Evolutionary conservation across 106 monocot species (phyloP), one percentile per base, ranked within the genome.

Genomic region (Amphibolis antarctica): DNA sequence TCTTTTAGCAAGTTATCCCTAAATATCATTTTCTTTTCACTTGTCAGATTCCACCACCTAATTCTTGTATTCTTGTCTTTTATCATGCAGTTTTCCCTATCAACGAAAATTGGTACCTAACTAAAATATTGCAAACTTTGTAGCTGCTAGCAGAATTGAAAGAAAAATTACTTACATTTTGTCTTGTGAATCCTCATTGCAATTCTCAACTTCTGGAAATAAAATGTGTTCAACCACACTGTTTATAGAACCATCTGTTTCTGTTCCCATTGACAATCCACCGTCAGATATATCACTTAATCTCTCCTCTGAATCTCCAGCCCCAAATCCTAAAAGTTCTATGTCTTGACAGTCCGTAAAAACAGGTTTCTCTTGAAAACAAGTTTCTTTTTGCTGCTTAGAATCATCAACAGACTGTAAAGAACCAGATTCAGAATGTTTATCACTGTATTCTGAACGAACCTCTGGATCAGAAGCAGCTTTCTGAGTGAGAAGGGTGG

Each of bases 261-360:
- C 82, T 57, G 65, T 77, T 52, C 80, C 85, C 47, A 75, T 26
- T 29, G 84, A 98, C 56, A 84, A 69, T 26, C 62, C 78, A 42
- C 78, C 62, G 57, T 80, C 90, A 54, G 91, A 98, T 48, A 79
- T 62, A 51, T 89, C 93, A 50, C 91, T 91, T 64, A 80, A 74
- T 62, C 70, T 77, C 42, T 74, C 86, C 18, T 89, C 86, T n/a
- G 74, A 75, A 70, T 83, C 85, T 28, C 72, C 89, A 68, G 70
- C 77, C 49, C 70, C 69, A 58, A 71, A 74, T n/a, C 64, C 75
- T 28, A 63, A 54, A 76, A 60, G 75, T 24, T 74, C 80, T 66
- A 62, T 29, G 70, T 78, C 69, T 75, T 68, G 79, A 59, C 28
- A 19, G 15, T 62, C 74, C 14, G n/a, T 53, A 50, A 23, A 63